Conservation (phyloP, 495 filamentous ascomycete species). For the Penicillium subrubescens region DNA sequence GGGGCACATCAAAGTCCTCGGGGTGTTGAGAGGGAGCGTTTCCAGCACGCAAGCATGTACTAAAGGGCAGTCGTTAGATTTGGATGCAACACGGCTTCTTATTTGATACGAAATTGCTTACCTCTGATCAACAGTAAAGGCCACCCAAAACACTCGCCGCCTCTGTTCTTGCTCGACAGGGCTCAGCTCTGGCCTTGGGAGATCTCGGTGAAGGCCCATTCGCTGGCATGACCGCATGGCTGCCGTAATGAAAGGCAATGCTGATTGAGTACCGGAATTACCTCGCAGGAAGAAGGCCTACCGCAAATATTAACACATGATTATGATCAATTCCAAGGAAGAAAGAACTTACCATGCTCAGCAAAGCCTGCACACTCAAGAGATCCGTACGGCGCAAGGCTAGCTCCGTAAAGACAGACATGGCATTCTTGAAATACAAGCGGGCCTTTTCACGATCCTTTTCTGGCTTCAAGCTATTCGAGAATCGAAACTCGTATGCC, state of each 20-base stretch:
- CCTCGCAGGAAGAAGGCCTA: conserved; percentile 89
- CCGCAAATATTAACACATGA: conserved; percentile 5
- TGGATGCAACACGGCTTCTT: not conserved
- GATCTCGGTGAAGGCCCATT: conserved; percentile 93
- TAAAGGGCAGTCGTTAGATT: conserved; percentile 23
- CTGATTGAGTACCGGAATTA: conserved; percentile 89
- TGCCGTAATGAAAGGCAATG: conserved; percentile 85
- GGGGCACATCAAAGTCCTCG: conserved; percentile 93
- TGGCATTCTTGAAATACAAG: conserved; percentile 92
- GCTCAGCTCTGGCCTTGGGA: conserved; percentile 80
- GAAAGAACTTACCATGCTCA: conserved; percentile 70
- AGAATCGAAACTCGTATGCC: conserved; percentile 83
- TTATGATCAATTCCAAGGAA: no score
- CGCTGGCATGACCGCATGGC: conserved; percentile 87
- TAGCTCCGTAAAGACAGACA: conserved; percentile 86
- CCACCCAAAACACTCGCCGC: conserved; percentile 96
- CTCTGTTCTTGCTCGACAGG: conserved; percentile 86
- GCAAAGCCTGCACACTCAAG: conserved; percentile 87
- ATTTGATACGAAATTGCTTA: conserved; percentile 25
- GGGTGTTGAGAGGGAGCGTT: conserved; percentile 89
- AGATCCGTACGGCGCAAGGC: conserved; percentile 93
- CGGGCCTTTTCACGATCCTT: conserved; percentile 90
- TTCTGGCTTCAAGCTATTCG: conserved; percentile 80
- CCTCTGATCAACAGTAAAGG: conserved; percentile 93
- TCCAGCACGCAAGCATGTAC: conserved; percentile 82